Conservation (phyloP, 495 filamentous ascomycete species). For the Neurospora sp. region DNA sequence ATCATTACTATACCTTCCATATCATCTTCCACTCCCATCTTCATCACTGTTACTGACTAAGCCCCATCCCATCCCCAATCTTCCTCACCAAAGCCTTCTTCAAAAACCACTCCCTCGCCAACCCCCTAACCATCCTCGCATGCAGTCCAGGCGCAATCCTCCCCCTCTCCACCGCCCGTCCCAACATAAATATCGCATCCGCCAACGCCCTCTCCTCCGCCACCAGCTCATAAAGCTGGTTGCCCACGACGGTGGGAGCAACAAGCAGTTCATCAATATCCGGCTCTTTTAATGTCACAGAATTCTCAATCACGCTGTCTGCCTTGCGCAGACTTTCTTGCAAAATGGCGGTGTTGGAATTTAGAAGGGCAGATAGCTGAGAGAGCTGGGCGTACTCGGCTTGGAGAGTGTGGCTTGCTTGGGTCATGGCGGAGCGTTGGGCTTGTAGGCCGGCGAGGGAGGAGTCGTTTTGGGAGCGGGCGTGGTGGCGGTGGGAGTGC, state of each 20-base stretch:
- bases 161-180: conserved; percentile 70
- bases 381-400: conserved; percentile 60
- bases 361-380: conserved; percentile 55
- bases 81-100: conserved; percentile 85
- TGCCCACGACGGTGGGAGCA: conserved; percentile 85
- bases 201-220: conserved; percentile 77
- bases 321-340: conserved; percentile 68
- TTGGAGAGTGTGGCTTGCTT: conserved; percentile 55
- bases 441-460: conserved; percentile 65
- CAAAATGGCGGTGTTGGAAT: conserved; percentile 67
- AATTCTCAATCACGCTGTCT: conserved; percentile 64
- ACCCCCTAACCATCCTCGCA: conserved; percentile 67
- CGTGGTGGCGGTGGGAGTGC: conserved; percentile 51
- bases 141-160: conserved; percentile 73
- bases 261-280: conserved; percentile 81
- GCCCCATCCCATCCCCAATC: conserved; percentile 76
- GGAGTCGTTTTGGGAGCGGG: conserved; percentile 53
- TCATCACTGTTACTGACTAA: conserved; percentile 3
- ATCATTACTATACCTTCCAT: not conserved
- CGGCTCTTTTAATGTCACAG: conserved; percentile 39
- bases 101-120: conserved; percentile 83
- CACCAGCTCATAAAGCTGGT: conserved; percentile 80
- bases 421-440: conserved; percentile 67
- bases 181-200: conserved; percentile 78
- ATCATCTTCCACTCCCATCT: too few species aligned